Evolutionary conservation across 192 early-diverging fungal species (phyloP).

Genomic region (Jimgerdemannia flammicorona): DNA sequence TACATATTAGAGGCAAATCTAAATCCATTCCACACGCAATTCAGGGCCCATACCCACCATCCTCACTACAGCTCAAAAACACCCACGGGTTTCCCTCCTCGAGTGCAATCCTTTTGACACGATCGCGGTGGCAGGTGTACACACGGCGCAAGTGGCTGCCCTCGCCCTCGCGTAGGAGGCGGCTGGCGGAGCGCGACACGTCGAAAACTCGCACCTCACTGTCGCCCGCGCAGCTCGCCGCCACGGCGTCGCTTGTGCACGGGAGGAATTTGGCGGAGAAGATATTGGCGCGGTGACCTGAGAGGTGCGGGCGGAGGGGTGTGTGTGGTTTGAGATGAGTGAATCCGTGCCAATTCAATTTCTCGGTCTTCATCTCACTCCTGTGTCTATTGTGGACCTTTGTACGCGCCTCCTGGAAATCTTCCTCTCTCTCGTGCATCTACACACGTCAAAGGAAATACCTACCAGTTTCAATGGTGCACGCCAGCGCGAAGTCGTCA

Average conservation of each 20-base stretch:
- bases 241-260: conserved; percentile 45
- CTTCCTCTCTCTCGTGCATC: too few species aligned
- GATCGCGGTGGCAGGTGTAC: conserved; percentile 43
- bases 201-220: conserved; percentile 33
- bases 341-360: not conserved
- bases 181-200: not conserved
- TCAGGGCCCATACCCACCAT: conserved; percentile 28
- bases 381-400: not conserved
- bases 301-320: conserved; percentile 14
- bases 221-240: conserved; percentile 64
- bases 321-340: conserved; percentile 5
- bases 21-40: not conserved
- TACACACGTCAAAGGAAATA: not conserved
- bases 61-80: conserved; percentile 57
- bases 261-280: conserved; percentile 74
- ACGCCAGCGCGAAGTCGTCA: conserved; percentile 33
- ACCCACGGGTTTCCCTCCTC: conserved; percentile 43
- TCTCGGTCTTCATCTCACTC: not conserved
- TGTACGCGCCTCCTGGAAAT: too few species aligned
- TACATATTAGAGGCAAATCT: not conserved
- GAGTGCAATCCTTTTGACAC: conserved; percentile 44
- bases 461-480: conserved; percentile 28
- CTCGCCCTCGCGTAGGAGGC: not conserved
- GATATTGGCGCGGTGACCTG: conserved; percentile 70
- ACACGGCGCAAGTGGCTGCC: conserved; percentile 34